phyloP scores from a whole-genome alignment of 2,329 filamentous ascomycete species.

The Trichoderma aggressivum region DNA sequence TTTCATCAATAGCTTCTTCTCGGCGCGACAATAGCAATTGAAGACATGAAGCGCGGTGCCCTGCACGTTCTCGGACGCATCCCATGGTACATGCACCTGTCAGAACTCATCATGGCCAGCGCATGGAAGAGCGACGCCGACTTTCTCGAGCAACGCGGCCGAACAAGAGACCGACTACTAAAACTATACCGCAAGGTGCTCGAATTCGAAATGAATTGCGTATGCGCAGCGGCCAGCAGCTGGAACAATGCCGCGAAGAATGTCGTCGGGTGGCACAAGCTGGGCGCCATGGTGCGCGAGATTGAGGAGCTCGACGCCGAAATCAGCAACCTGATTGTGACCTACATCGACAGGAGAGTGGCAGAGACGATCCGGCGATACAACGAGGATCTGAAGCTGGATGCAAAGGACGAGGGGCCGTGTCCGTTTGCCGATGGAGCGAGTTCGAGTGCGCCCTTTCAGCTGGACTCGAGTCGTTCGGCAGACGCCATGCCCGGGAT shows the following conservation, averaged over 20 bases:
- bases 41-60: constrained; percentile 31
- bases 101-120: constrained; percentile 26
- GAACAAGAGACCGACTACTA: constrained; percentile 26
- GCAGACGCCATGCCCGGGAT: background rate
- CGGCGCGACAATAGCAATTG: constrained; percentile 34
- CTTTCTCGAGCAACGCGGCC: constrained; percentile 24
- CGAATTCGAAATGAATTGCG: constrained; percentile 40
- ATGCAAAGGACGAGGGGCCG: background rate
- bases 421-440: background rate
- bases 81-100: constrained; percentile 35
- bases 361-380: constrained; percentile 21
- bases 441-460: background rate
- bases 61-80: constrained; percentile 33
- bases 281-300: constrained; percentile 27
- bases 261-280: constrained; percentile 35
- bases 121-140: constrained; percentile 27
- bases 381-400: constrained; percentile 19
- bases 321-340: constrained; percentile 25
- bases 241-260: constrained; percentile 38
- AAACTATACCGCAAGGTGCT: constrained; percentile 33
- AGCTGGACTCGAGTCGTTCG: background rate
- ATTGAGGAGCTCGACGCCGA: constrained; percentile 30
- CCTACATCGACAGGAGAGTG: constrained; percentile 21
- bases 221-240: constrained; percentile 37
- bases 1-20: constrained; percentile 30